phyloP scores from a whole-genome alignment of 495 filamentous ascomycete genomes.

The Penicillium pancosmium region DNA sequence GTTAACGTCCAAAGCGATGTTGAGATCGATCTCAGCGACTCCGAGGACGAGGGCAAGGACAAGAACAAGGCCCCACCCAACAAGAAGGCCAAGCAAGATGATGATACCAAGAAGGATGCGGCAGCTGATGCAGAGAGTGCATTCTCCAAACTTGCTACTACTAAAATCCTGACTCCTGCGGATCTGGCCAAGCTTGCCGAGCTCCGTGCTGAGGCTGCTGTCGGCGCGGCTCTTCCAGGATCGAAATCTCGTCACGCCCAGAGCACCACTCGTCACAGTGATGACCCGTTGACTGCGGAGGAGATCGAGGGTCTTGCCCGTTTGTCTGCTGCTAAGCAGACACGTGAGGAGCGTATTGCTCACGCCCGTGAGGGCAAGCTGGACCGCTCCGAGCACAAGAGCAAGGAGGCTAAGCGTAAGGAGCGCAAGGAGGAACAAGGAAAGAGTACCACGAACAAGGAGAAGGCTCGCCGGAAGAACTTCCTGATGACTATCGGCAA shows the following conservation, averaged over 20 bases:
- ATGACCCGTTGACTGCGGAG: slow-evolving; percentile 83
- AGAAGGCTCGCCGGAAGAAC: slow-evolving; percentile 96
- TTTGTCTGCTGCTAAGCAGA: slow-evolving; percentile 70
- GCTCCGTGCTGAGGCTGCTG: slow-evolving; percentile 69
- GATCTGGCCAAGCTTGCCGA: slow-evolving; percentile 92
- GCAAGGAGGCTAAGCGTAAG: slow-evolving; percentile 76
- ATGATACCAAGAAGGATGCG: slow-evolving; percentile 25
- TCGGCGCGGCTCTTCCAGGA: slow-evolving; percentile 62
- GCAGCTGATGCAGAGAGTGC: slow-evolving; percentile 34
- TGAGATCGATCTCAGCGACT: slow-evolving; percentile 75
- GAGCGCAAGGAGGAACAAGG: slow-evolving; percentile 82
- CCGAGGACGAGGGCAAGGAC: slow-evolving; percentile 69
- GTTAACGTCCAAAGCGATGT: slow-evolving; percentile 85
- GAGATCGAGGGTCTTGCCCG: slow-evolving; percentile 76
- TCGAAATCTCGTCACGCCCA: slow-evolving; percentile 43
- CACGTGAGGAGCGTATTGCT: slow-evolving; percentile 80
- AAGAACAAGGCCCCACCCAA: slow-evolving; percentile 60
- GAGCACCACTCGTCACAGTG: slow-evolving; percentile 61
- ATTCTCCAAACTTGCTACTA: slow-evolving; percentile 75
- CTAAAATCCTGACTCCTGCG: slow-evolving; percentile 85
- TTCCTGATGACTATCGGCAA: slow-evolving; percentile 97
- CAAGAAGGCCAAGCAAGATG: slow-evolving; percentile 58
- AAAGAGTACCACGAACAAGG: slow-evolving; percentile 96
- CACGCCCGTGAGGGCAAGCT: slow-evolving; percentile 75
- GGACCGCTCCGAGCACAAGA: slow-evolving; percentile 74